Base-by-base conservation (phyloP, 2,329 filamentous ascomycete species). In the Dichotomopilus funicola region DNA sequence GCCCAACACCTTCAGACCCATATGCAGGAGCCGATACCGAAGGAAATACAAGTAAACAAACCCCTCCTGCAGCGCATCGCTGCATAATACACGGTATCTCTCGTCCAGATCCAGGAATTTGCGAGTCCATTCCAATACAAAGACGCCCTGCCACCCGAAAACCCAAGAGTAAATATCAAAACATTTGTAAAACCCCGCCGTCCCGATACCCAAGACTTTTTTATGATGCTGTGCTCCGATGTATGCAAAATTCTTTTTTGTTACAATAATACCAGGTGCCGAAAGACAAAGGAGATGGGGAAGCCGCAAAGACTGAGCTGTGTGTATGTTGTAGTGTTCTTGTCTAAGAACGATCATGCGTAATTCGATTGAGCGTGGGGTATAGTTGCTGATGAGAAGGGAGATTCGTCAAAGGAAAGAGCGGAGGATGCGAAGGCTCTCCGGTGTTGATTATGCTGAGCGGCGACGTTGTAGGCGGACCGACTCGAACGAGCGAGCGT, bases 401-500 rank as follows among this genome's bases (percentile, higher is more conserved):
- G 43, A 33, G 36, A 12, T 41, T 53, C 47, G 47, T 12, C 11
- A n/a, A 49, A 54, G 42, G 36, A 47, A 49, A n/a, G 33, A 12
- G 40, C 33, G 41, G 13, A 45, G 45, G 55, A 49, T 51, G 61
- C 65, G 55, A 55, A 53, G 19, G 57, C 61, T 54, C 51, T 42
- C 34, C 13, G 38, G 47, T 11, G 8, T 58, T 43, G 53, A 59
- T 44, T 77, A 83, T 67, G 78, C 75, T 35, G 80, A 79, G 74
- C 83, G 72, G 65, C 80, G 73, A 62, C 80, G 78, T 65, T 81
- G 78, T 53, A 76, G 68, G 59, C 88, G 81, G 56, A 87, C 85
- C 62, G 91, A 88, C 71, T 96, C 91, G 69, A 96, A 96, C 2
- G 88, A 90, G 67, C 87, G 88, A 62, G 89, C 88, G 71, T 96